Evolutionary conservation across 1,284 basidiomycete genomes (phyloP).

Genomic region (Ceratobasidium sp.): DNA sequence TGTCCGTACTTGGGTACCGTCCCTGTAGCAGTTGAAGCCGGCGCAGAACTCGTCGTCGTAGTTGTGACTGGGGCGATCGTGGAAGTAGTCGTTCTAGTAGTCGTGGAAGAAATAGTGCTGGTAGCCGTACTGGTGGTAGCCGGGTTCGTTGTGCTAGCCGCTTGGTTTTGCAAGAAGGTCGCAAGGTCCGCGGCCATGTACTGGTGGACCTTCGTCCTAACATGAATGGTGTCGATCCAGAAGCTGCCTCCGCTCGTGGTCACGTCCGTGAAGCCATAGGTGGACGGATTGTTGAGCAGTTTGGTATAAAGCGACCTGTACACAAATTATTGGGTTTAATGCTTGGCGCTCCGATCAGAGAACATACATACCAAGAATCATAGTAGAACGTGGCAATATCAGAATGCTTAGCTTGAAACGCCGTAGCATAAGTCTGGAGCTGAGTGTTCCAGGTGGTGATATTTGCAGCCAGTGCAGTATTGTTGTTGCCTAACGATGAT

Average conservation of each 20-base stretch:
- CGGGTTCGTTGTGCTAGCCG: constrained; percentile 7
- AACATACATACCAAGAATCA: constrained; percentile 27
- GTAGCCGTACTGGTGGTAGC: background rate
- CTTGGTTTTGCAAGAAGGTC: constrained; percentile 28
- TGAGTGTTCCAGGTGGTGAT: constrained; percentile 37
- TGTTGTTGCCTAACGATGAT: constrained; percentile 20
- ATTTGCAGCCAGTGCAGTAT: constrained; percentile 10
- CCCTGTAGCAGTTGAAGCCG: constrained; percentile 35
- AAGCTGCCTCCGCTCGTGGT: constrained; percentile 34
- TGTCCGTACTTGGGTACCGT: constrained; percentile 36
- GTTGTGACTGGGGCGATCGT: constrained; percentile 18
- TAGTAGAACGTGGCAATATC: constrained; percentile 37
- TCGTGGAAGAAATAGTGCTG: background rate
- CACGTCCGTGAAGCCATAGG: constrained; percentile 37
- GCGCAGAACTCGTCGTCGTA: constrained; percentile 26
- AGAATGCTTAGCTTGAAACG: constrained; percentile 37
- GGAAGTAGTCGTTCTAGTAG: background rate
- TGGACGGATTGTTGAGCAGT: constrained; percentile 26
- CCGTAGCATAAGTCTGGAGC: constrained; percentile 27
- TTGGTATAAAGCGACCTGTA: constrained; percentile 37
- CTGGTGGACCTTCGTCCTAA: constrained; percentile 30
- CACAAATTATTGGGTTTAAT: too few species aligned
- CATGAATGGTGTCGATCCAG: constrained; percentile 40
- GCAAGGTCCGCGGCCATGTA: constrained; percentile 37
- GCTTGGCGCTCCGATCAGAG: background rate